phyloP scores from a whole-genome alignment of 148 eudicot genomes.

The Camellia sinensis region DNA sequence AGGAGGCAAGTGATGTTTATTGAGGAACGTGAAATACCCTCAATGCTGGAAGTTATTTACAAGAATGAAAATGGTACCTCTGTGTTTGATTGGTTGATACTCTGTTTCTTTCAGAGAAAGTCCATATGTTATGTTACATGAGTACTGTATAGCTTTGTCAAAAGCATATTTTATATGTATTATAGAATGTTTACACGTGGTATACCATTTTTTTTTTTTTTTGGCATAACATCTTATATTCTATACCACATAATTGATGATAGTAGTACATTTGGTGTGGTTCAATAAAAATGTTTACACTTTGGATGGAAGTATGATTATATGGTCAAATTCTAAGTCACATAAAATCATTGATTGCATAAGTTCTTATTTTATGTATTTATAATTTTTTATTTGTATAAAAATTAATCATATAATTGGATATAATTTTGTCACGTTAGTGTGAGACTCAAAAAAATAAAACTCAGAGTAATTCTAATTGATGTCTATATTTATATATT shows the following conservation, averaged over 20 bases:
- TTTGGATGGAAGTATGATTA: neutral
- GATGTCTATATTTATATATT: no score
- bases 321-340: neutral
- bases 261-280: neutral
- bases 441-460: no score
- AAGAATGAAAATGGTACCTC: neutral
- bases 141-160: neutral
- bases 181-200: neutral
- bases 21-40: neutral
- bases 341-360: neutral
- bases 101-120: neutral
- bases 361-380: no score
- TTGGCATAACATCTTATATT: no score
- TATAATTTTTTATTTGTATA: no score
- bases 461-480: no score
- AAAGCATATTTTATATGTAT: neutral
- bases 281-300: neutral
- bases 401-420: no score
- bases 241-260: no score
- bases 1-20: neutral
- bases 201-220: neutral
- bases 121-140: neutral
- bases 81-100: conserved; percentile 12
- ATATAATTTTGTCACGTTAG: no score
- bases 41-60: neutral